phyloP scores from a whole-genome alignment of 805 yeast species.

The Kuraishia floccosa region DNA sequence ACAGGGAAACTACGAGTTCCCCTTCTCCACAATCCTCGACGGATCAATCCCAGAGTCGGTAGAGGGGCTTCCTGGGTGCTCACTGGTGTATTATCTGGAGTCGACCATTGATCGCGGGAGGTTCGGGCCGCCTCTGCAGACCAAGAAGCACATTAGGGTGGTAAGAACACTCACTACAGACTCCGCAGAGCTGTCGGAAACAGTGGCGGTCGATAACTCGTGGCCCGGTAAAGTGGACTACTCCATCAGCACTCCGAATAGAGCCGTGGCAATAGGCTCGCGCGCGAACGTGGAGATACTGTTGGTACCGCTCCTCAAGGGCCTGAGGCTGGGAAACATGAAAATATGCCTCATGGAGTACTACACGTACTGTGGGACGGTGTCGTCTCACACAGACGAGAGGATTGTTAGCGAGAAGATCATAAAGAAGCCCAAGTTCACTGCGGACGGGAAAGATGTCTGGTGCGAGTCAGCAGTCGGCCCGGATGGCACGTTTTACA shows the following conservation, averaged over 20 bases:
- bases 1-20: conserved; percentile 82
- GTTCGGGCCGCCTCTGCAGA: conserved; percentile 49
- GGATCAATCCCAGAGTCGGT: conserved; percentile 82
- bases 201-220: conserved; percentile 86
- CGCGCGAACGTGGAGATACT: conserved; percentile 56
- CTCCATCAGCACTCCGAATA: conserved; percentile 72
- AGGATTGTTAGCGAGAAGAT: conserved; percentile 40
- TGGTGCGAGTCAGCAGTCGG: conserved; percentile 19
- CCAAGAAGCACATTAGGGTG: conserved; percentile 67
- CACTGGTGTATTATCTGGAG: conserved; percentile 59
- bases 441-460: conserved; percentile 28
- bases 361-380: conserved; percentile 42
- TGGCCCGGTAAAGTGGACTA: conserved; percentile 96
- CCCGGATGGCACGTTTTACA: conserved; percentile 24
- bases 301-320: conserved; percentile 74
- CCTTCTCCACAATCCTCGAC: conserved; percentile 76
- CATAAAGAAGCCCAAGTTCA: conserved; percentile 23
- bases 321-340: conserved; percentile 66
- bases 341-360: conserved; percentile 59
- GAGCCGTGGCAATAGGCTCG: conserved; percentile 87
- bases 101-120: conserved; percentile 80
- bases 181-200: conserved; percentile 77
- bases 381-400: conserved; percentile 53
- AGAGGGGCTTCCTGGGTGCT: conserved; percentile 79
- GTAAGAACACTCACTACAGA: conserved; percentile 84